Percentiles rank a stretch among this genome's conserved stretches.
Conservation (phyloP, 805 yeast species). For the Ogataea kodamae region DNA sequence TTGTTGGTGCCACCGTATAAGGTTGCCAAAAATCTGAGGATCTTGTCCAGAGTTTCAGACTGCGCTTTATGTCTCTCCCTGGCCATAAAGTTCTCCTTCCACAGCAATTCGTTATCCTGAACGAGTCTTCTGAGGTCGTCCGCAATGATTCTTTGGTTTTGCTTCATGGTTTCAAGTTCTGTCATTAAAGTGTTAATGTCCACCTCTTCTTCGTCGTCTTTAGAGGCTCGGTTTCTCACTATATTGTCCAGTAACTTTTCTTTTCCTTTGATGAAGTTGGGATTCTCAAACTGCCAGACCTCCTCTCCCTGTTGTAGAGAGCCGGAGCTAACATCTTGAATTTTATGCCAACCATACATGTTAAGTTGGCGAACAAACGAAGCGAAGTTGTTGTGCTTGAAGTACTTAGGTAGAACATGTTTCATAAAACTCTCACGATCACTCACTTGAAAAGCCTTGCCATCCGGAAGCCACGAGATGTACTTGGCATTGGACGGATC, state of each 20-base stretch:
- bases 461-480: conserved; percentile 84
- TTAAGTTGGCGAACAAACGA: conserved; percentile 93
- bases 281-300: conserved; percentile 83
- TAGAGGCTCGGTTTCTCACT: conserved; percentile 62
- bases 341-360: conserved; percentile 99
- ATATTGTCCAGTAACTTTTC: conserved; percentile 86
- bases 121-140: conserved; percentile 82
- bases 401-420: conserved; percentile 80
- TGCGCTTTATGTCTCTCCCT: conserved; percentile 85
- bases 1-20: conserved; percentile 64
- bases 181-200: conserved; percentile 53
- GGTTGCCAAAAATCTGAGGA: conserved; percentile 80
- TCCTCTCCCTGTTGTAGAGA: conserved; percentile 68
- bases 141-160: conserved; percentile 74
- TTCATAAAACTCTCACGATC: conserved; percentile 85
- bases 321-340: conserved; percentile 85
- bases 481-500: conserved; percentile 65
- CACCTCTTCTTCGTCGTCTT: conserved; percentile 40
- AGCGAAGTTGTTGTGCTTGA: conserved; percentile 93
- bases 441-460: conserved; percentile 77
- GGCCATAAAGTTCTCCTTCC: conserved; percentile 84
- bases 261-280: conserved; percentile 68
- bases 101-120: conserved; percentile 81
- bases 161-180: conserved; percentile 73
- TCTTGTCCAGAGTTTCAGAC: conserved; percentile 82